Evolutionary conservation across 768 basidiomycete genomes (phyloP), one percentile per base, ranked within the genome.

Genomic region (Agaricus subrufescens): DNA sequence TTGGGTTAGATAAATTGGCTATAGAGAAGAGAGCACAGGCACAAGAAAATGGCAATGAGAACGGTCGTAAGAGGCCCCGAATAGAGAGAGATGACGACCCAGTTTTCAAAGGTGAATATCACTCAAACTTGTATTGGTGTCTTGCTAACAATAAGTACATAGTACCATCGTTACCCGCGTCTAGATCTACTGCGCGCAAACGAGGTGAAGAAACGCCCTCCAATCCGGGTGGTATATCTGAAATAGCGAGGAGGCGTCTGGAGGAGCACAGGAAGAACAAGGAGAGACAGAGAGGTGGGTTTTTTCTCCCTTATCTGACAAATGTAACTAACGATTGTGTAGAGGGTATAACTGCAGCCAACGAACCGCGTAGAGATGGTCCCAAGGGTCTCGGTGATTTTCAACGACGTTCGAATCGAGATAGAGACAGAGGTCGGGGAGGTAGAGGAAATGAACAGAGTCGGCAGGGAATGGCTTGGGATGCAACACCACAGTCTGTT

Each of bases 181-280:
- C 68, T 12, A 77, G 82, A 46, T 69, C 74, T n/a, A 84, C 87
- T 63, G 66, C 78, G 2, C 81, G 96, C 4, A 85, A 89, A 58
- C 76, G 89, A 57, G 90, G 85, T 0, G 88, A 89, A 62, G 96
- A 97, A 61, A 98, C 96, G 0, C 96, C 96, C 0, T 96, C 95
- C 19, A 91, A 95, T 66, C 87, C 91, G 2, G 89, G 91, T 38
- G 96, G 96, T 14, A 73, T 99, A 19, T 90, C 92, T 1, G 89
- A 91, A 27, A 73, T 75, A 1, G 93, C 86, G 12, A 76, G 86
- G 19, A 76, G 79, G 60, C 73, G 81, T 57, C 71, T 98, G 29
- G 93, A 94, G 55, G 94, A 95, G 60, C 72, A 92, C 63, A 78
- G 89, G 56, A 78, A 77, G 58, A 82, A 79, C 56, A 75, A 82